Base-by-base conservation (phyloP, 108 stramenopile species). In the Nitzschia sp. region DNA sequence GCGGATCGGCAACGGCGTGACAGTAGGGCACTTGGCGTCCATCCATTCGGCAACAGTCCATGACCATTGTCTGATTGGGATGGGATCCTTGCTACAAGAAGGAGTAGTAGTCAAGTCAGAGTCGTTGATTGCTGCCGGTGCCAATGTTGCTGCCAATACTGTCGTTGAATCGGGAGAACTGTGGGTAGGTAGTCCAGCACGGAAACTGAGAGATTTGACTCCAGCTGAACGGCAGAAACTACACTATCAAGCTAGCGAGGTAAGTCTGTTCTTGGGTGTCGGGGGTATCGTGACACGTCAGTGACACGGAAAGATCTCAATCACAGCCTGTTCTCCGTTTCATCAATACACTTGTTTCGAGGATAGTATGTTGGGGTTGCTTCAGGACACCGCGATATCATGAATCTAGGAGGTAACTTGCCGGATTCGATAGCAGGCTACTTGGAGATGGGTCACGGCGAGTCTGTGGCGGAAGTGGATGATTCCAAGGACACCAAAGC, bases 141-240 rank as follows among this genome's bases (percentile, higher is more conserved):
- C 92, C 8, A 90, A 91, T 2, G 54, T 95, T 15, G 63, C 83
- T 53, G 58, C 66, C 35, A 76, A 79, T 9, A 67, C 72, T 26
- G 71, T 79, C 11, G 85, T 93, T 34, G 84, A 74, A 42, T 34
- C 70, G 23, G 95, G 95, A 9, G 92, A 95, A 69, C 60, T 93
- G 30, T 95, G 95, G 95, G 89, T 81, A 15, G 95, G 95, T 0
- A 85, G 82, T 59, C 94, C 94, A 26, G 94, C 92, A 35, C 72
- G 81, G 27, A 95, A 95, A 59, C 29, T 93, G 28, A 71, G 92
- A 58, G 90, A 95, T 45, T 74, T 95, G 73, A 80, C 88, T 38
- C 34, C 79, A 1, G 73, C 79, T 54, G 89, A 95, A 66, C 86
- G 78, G 56, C 66, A 72, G 26, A 74, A 77, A 49, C 54, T 95